Evolutionary conservation across 2,329 filamentous ascomycete genomes (phyloP).

Genomic region (Trichoderma aggressivum): DNA sequence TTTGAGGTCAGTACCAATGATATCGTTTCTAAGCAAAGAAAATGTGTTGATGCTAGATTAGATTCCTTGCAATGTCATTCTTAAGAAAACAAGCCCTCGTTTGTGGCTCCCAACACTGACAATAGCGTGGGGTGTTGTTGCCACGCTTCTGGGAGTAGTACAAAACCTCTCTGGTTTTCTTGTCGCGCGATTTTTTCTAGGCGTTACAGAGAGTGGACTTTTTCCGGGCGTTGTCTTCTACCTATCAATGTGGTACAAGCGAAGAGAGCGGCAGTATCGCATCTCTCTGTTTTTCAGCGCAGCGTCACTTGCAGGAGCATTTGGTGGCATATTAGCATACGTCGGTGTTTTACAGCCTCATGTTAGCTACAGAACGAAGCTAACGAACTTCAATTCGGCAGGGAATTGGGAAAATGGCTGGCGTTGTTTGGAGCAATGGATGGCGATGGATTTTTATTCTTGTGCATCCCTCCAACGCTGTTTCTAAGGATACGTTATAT

Average conservation of each 20-base stretch:
- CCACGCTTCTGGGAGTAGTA: constrained; percentile 48
- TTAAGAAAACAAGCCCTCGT: constrained; percentile 57
- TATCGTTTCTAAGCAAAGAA: background rate
- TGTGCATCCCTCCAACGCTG: constrained; percentile 38
- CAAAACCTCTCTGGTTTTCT: constrained; percentile 50
- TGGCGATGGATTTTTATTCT: constrained; percentile 62
- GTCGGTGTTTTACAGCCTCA: constrained; percentile 29
- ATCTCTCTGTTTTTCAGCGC: constrained; percentile 56
- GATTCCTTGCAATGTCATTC: constrained; percentile 60
- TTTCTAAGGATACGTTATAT: background rate
- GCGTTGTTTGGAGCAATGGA: constrained; percentile 49
- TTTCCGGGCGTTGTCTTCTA: constrained; percentile 52
- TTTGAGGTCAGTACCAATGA: constrained; percentile 43
- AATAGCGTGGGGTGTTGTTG: constrained; percentile 52
- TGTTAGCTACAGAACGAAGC: background rate
- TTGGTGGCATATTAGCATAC: constrained; percentile 55
- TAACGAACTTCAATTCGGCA: constrained; percentile 22
- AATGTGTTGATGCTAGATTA: constrained; percentile 21
- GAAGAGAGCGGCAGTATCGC: constrained; percentile 52
- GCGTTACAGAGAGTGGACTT: constrained; percentile 51
- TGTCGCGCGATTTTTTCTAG: constrained; percentile 52
- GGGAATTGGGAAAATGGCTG: constrained; percentile 54
- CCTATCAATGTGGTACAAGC: constrained; percentile 54
- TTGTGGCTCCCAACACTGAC: constrained; percentile 58
- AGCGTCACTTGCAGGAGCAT: constrained; percentile 53